These are phyloP conservation scores for Lodderomyces orthopsilosis DNA, from an alignment of 1,139 yeast species.

Conservation along the genomic window DNA sequence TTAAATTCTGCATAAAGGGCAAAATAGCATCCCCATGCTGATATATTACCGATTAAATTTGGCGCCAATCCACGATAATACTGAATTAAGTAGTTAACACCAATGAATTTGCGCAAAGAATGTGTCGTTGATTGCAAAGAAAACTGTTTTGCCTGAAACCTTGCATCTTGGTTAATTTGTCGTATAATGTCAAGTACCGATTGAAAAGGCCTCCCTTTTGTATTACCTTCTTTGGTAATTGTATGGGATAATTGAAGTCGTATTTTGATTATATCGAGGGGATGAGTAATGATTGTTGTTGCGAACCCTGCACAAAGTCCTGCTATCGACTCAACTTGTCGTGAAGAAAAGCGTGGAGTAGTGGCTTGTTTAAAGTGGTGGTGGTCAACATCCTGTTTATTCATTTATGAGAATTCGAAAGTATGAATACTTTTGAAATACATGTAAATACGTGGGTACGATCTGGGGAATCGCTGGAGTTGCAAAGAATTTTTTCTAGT, in stretches of 20 bases:
- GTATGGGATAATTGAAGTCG: constrained; percentile 56
- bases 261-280: constrained; percentile 80
- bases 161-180: constrained; percentile 19
- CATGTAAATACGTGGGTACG: neutral
- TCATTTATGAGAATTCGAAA: neutral
- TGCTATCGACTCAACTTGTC: constrained; percentile 53
- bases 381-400: neutral
- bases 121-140: neutral
- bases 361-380: neutral
- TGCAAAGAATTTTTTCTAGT: neutral
- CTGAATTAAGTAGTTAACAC: constrained; percentile 15
- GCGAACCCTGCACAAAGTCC: constrained; percentile 83
- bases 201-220: constrained; percentile 11
- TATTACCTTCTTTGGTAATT: neutral
- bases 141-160: neutral
- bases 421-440: neutral
- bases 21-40: constrained; percentile 89
- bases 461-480: too few relatives aligned
- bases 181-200: constrained; percentile 17
- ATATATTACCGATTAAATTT: constrained; percentile 75
- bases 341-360: constrained; percentile 5
- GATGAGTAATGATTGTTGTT: constrained; percentile 82
- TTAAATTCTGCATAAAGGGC: constrained; percentile 65
- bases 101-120: neutral
- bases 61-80: constrained; percentile 78